Base-by-base conservation (phyloP, 164 flowering plant species). In the Kingdonia uniflora region DNA sequence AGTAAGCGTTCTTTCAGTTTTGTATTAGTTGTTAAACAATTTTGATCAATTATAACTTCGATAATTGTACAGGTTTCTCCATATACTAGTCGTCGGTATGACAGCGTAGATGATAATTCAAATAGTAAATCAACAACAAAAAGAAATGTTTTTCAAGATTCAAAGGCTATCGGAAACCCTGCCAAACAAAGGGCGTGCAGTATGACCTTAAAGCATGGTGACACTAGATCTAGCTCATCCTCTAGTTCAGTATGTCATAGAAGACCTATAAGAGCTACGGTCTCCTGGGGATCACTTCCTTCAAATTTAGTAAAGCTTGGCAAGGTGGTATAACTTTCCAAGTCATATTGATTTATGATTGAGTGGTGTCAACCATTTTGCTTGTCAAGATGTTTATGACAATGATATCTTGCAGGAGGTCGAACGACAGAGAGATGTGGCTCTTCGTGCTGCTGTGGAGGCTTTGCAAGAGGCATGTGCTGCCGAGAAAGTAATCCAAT, bases 391-490 rank as follows among this genome's bases (percentile, higher is more conserved):
- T 14, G 41, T 6, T 17, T 19, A 47, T 14, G 26, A 17, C 41
- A 6, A 17, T 39, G 13, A 16, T 22, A 29, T 46, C 12, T 52
- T 60, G 65, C 71, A 84, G 92, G 94, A 81, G 58, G 71, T 81
- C 12, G 25, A 63, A 25, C 73, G 59, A 55, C 78, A 80, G 41
- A 75, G 82, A 63, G 82, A 82, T 59, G 56, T 39, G 25, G 86
- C 85, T 37, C 26, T 79, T 55, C 66, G 52, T 55, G 76, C 83
- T 52, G 80, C 88, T 23, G 76, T 74, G 45, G 84, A 82, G 58
- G 82, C 88, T 60, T 67, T 85, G 68, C 80, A 78, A 66, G 88
- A 85, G 66, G 95, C 89, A 59, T 71, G 76, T 37, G 77, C 77
- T 29, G 67, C 79, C 8, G 85, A 85, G 42, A 72, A 77, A 68